A percentile compares a stretch with the other conserved stretches of the same genome.
These are phyloP conservation scores for Phytophthora meadii DNA, from an alignment of 352 stramenopile species.

Conservation along the genomic window DNA sequence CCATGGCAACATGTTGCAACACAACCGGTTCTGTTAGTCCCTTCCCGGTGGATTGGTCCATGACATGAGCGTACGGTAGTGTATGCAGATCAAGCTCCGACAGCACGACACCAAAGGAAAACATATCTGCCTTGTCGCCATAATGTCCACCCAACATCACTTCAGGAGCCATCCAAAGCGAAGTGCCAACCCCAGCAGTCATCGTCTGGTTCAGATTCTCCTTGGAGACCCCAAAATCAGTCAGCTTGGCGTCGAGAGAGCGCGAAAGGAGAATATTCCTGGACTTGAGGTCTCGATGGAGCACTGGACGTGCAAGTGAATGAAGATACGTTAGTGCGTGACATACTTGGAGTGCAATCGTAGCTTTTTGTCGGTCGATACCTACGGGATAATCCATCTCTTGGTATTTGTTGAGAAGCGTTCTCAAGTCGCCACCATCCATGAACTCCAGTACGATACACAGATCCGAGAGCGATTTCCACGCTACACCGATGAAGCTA, in stretches of 20 bases:
- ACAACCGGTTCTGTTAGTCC: slow-evolving; percentile 33
- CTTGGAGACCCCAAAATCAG: slow-evolving; percentile 58
- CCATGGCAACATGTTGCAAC: slow-evolving; percentile 32
- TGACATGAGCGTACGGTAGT: slow-evolving; percentile 23
- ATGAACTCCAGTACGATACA: slow-evolving; percentile 53
- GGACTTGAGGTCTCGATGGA: slow-evolving; percentile 76
- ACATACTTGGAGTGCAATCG: slow-evolving; percentile 44
- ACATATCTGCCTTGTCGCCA: slow-evolving; percentile 34
- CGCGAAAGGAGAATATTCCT: slow-evolving; percentile 63
- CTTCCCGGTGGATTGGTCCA: slow-evolving; percentile 5
- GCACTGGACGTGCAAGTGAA: slow-evolving; percentile 48
- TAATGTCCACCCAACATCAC: slow-evolving; percentile 28
- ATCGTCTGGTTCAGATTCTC: slow-evolving; percentile 20
- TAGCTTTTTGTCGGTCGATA: slow-evolving; percentile 21
- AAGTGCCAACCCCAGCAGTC: slow-evolving; percentile 26
- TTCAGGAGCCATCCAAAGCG: slow-evolving; percentile 27
- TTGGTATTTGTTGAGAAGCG: slow-evolving; percentile 33
- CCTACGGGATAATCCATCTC: background rate
- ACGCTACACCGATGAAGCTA: slow-evolving; percentile 50
- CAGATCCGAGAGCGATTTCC: slow-evolving; percentile 51
- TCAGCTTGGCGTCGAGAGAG: slow-evolving; percentile 48
- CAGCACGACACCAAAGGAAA: slow-evolving; percentile 42
- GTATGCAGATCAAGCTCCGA: slow-evolving; percentile 40
- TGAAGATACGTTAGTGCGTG: slow-evolving; percentile 59
- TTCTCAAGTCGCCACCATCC: slow-evolving; percentile 40